Conservation (phyloP, 2,329 filamentous ascomycete genomes). For the Geosmithia putterillii region DNA sequence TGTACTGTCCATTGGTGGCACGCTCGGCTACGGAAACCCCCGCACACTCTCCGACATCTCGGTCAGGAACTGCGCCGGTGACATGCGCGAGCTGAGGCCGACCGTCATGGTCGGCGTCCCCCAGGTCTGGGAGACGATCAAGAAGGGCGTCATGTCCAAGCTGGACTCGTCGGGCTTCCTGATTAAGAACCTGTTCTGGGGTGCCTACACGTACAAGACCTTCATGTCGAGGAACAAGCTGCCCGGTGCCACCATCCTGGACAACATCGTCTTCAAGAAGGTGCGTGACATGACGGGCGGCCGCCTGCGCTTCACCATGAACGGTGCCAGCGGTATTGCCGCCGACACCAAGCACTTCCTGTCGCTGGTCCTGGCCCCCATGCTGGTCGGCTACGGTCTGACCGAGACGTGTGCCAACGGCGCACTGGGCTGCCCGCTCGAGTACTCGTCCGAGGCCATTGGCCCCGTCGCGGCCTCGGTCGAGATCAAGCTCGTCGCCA, state of each 20-base stretch:
- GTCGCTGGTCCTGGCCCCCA: slow-evolving; percentile 82
- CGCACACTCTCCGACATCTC: slow-evolving; percentile 78
- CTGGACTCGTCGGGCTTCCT: slow-evolving; percentile 62
- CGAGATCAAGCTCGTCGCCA: slow-evolving; percentile 86
- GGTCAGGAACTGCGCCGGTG: slow-evolving; percentile 80
- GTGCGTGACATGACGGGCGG: slow-evolving; percentile 85
- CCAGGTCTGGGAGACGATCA: slow-evolving; percentile 93
- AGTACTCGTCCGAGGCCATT: slow-evolving; percentile 67
- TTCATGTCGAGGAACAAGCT: slow-evolving; percentile 46
- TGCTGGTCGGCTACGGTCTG: slow-evolving; percentile 88
- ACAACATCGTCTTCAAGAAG: slow-evolving; percentile 81
- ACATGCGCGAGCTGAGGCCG: slow-evolving; percentile 84
- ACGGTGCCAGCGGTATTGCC: slow-evolving; percentile 83
- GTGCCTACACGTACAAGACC: slow-evolving; percentile 45
- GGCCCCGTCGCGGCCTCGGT: slow-evolving; percentile 67
- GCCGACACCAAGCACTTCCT: slow-evolving; percentile 83
- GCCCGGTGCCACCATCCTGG: slow-evolving; percentile 58
- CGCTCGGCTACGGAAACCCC: slow-evolving; percentile 85
- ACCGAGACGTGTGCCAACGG: slow-evolving; percentile 87
- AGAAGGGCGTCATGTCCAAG: slow-evolving; percentile 80
- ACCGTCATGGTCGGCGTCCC: slow-evolving; percentile 90
- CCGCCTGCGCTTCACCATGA: slow-evolving; percentile 78
- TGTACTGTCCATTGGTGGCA: slow-evolving; percentile 78
- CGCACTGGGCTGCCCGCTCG: slow-evolving; percentile 68
- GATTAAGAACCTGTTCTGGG: slow-evolving; percentile 67